These are phyloP conservation scores for Rossbeevera mucosa DNA, from an alignment of 768 basidiomycete genomes.

Conservation along the genomic window DNA sequence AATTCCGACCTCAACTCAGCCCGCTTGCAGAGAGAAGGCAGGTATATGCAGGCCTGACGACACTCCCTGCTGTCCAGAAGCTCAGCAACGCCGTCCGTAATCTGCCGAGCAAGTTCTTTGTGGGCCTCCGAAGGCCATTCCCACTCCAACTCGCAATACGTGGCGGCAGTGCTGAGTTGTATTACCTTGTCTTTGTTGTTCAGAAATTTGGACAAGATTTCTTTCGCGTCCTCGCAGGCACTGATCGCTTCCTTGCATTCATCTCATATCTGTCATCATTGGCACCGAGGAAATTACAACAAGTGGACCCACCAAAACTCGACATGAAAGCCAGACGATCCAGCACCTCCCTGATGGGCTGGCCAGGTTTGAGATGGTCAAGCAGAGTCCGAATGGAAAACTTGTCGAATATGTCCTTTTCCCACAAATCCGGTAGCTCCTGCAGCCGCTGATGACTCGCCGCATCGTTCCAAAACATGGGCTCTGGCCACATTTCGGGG, in stretches of 20 bases:
- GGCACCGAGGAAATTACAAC: background rate
- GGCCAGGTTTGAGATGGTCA: constrained; percentile 13
- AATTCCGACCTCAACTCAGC: constrained; percentile 9
- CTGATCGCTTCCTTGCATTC: constrained; percentile 10
- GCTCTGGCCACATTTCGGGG: constrained; percentile 23
- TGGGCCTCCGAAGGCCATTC: constrained; percentile 11
- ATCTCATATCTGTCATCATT: constrained; percentile 8
- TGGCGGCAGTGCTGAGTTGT: constrained; percentile 23
- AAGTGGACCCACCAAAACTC: constrained; percentile 20
- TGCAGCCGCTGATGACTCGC: constrained; percentile 18
- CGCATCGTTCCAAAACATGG: constrained; percentile 30
- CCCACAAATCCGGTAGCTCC: constrained; percentile 20
- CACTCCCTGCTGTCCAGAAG: constrained; percentile 12
- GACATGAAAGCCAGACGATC: constrained; percentile 30
- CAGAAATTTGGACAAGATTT: constrained; percentile 13
- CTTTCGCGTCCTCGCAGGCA: background rate
- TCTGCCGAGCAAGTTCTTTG: constrained; percentile 1
- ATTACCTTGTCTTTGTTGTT: constrained; percentile 13
- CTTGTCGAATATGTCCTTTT: constrained; percentile 28
- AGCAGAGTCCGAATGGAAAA: constrained; percentile 16
- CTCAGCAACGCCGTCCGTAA: constrained; percentile 8
- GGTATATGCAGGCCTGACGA: constrained; percentile 25
- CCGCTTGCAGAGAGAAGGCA: constrained; percentile 28
- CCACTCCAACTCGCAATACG: constrained; percentile 25
- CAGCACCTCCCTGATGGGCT: constrained; percentile 18